These are phyloP conservation scores for Kurtzmaniella quercitrusa DNA, from an alignment of 1,139 yeast species.

Conservation along the genomic window DNA sequence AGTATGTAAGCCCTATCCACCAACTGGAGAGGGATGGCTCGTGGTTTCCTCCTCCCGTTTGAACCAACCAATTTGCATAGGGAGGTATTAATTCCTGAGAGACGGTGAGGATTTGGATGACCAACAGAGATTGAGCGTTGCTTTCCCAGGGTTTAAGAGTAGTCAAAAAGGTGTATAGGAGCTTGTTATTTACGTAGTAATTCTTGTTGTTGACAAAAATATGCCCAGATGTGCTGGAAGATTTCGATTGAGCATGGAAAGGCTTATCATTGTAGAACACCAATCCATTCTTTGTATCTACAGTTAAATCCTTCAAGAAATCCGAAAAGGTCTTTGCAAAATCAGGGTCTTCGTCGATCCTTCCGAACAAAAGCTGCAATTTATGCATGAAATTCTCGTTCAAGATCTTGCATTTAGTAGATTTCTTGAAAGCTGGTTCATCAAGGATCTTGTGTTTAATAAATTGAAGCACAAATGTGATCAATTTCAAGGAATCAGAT, in stretches of 20 bases:
- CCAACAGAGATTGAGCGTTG: slow-evolving; percentile 53
- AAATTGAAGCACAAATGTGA: slow-evolving; percentile 40
- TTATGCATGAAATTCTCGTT: slow-evolving; percentile 72
- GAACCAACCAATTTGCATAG: slow-evolving; percentile 54
- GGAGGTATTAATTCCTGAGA: slow-evolving; percentile 75
- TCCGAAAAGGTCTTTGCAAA: slow-evolving; percentile 29
- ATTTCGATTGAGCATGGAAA: slow-evolving; percentile 9
- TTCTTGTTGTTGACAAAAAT: slow-evolving; percentile 32
- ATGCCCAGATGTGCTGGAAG: slow-evolving; percentile 23
- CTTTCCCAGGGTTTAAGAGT: slow-evolving; percentile 81
- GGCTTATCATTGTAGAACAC: slow-evolving; percentile 53
- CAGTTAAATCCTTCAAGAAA: slow-evolving; percentile 42
- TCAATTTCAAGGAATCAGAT: slow-evolving; percentile 47
- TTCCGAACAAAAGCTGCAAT: slow-evolving; percentile 48
- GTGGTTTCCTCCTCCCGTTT: slow-evolving; percentile 53
- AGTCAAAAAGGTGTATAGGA: slow-evolving; percentile 58
- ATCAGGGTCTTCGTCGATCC: slow-evolving; percentile 20
- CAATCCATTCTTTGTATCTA: slow-evolving; percentile 57
- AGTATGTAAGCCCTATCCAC: slow-evolving; percentile 73
- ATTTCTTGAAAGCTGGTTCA: slow-evolving; percentile 60
- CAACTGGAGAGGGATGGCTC: slow-evolving; percentile 74
- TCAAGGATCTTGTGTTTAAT: slow-evolving; percentile 48
- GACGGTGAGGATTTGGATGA: slow-evolving; percentile 44
- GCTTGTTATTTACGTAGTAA: slow-evolving; percentile 62
- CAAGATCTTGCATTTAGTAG: slow-evolving; percentile 70